Evolutionary conservation across 352 stramenopile species (phyloP).

Genomic region (Pythium rishiriense): DNA sequence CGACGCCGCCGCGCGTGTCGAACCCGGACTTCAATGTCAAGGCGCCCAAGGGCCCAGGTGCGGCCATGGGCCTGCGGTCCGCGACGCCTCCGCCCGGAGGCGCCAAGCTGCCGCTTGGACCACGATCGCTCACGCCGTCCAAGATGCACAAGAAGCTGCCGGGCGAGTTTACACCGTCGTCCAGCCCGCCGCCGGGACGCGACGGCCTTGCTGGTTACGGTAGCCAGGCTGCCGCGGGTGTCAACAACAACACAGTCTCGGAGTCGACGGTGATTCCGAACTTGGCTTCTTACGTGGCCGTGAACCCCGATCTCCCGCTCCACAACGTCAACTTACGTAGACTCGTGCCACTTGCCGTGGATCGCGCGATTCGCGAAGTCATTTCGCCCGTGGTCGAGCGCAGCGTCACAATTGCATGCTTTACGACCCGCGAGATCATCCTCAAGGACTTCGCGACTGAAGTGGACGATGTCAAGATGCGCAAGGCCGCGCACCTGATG

Average conservation of each 20-base stretch:
- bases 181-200: constrained; percentile 48
- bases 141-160: constrained; percentile 47
- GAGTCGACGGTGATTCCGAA: constrained; percentile 98
- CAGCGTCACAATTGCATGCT: constrained; percentile 98
- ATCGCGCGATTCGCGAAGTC: constrained; percentile 98
- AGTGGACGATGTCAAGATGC: constrained; percentile 93
- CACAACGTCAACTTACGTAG: constrained; percentile 94
- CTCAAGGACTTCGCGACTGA: constrained; percentile 99
- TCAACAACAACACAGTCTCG: constrained; percentile 40
- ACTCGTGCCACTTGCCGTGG: constrained; percentile 96
- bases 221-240: constrained; percentile 4
- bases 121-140: constrained; percentile 51
- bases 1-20: constrained; percentile 90
- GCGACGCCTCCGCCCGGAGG: constrained; percentile 59
- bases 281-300: constrained; percentile 96
- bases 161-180: constrained; percentile 49
- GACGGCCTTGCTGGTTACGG: constrained; percentile 32
- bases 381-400: constrained; percentile 98
- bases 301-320: constrained; percentile 95
- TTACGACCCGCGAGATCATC: constrained; percentile 98
- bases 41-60: constrained; percentile 43
- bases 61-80: constrained; percentile 34
- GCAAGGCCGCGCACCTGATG: constrained; percentile 98
- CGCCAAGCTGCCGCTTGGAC: constrained; percentile 35
- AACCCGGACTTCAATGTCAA: constrained; percentile 99